A percentile compares a stretch with the other conserved stretches of the same genome.
Evolutionary conservation across 2,329 filamentous ascomycete genomes (phyloP).

Genomic region (Macrophomina phaseolina): DNA sequence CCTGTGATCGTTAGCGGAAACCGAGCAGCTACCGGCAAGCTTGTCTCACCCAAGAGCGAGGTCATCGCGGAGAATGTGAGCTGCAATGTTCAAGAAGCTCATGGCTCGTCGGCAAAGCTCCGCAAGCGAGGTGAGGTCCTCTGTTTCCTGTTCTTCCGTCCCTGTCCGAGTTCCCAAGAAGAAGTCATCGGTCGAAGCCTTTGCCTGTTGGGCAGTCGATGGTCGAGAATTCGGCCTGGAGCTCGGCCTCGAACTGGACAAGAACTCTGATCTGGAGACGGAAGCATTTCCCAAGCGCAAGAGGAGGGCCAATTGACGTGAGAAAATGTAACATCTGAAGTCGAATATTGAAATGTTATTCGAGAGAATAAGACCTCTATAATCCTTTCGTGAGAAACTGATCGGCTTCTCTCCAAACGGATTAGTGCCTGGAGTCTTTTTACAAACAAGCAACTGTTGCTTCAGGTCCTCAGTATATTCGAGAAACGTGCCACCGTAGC

Average conservation of each 20-base stretch:
- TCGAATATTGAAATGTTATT: slow-evolving; percentile 97
- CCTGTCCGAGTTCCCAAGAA: slow-evolving; percentile 37
- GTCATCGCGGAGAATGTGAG: slow-evolving; percentile 80
- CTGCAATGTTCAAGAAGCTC: slow-evolving; percentile 81
- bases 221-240: slow-evolving; percentile 35
- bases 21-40: neutral
- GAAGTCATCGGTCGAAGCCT: slow-evolving; percentile 41
- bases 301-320: slow-evolving; percentile 81
- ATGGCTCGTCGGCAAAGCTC: slow-evolving; percentile 84
- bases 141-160: slow-evolving; percentile 59
- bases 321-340: slow-evolving; percentile 92
- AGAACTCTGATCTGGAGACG: slow-evolving; percentile 45
- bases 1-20: slow-evolving; percentile 36
- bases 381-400: slow-evolving; percentile 68
- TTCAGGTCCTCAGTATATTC: slow-evolving; percentile 76
- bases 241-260: slow-evolving; percentile 41
- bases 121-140: slow-evolving; percentile 80
- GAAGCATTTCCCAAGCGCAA: slow-evolving; percentile 76
- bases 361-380: slow-evolving; percentile 87
- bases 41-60: slow-evolving; percentile 64
- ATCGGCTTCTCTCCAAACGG: slow-evolving; percentile 40
- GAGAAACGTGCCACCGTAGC: slow-evolving; percentile 75
- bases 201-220: slow-evolving; percentile 29
- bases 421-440: slow-evolving; percentile 19
- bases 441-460: slow-evolving; percentile 43